Base-by-base conservation (phyloP, 805 yeast species). In the Scheffersomyces ergatensis region DNA sequence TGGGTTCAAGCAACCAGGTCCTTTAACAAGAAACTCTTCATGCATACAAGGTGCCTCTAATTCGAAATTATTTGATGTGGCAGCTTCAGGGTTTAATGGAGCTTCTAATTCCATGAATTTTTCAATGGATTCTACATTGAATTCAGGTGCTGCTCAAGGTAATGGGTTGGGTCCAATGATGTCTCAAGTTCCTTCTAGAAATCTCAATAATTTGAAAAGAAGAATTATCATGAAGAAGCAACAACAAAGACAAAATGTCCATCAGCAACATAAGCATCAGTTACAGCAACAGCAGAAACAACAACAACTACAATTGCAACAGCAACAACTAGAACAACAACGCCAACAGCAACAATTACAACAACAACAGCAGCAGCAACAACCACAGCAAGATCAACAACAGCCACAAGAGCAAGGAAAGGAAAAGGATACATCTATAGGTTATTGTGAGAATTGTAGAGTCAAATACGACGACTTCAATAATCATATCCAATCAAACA, bases 401-500 rank as follows among this genome's bases (percentile, higher is more conserved):
- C 17, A 44, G 7, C 18, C 17, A 5, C 17, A 29, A 15, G 51
- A 50, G 8, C 45, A 42, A 15, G 56, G 52, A 12, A 18, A 29
- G n/a, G 18, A 40, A 61, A 42, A 59, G 37, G 72, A 67, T 29
- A 41, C 57, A 33, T 63, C 63, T 37, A 77, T 92, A 0, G 97
- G 97, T 0, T 90, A 87, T 62, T 92, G 99, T 65, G 99, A 92
- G 58, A 92, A 92, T 57, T 92, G 99, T 63, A 72, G 92, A 18
- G 85, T 84, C 44, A 83, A 83, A 57, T 92, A 85, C 57, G 90
- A 85, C 38, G 78, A 80, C 49, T 82, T 89, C 54, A 86, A 81
- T 19, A 86, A 79, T 42, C 99, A 92, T 58, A 77, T 88, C 31
- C 53, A 55, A 21, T 74, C 88, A 18, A 77, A 76, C 26, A 77